phyloP scores from a whole-genome alignment of 306 rosid genomes.

The Glycyrrhiza uralensis region DNA sequence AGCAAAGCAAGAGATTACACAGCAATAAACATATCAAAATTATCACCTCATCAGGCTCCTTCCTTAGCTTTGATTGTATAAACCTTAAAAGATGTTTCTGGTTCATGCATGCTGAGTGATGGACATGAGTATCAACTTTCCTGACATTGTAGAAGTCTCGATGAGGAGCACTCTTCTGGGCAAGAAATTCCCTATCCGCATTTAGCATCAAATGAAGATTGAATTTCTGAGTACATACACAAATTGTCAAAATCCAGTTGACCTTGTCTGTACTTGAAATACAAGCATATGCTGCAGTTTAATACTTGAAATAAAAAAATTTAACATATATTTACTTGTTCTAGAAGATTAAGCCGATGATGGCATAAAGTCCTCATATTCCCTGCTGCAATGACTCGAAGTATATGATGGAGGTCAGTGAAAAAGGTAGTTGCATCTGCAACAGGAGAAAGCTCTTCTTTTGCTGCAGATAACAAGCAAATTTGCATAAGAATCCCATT shows the following conservation, averaged over 20 bases:
- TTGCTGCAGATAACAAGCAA: conserved; percentile 49
- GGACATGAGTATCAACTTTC: conserved; percentile 95
- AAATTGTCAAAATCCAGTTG: conserved; percentile 32
- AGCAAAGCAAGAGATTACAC: background rate
- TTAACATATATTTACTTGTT: conserved; percentile 57
- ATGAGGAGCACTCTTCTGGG: conserved; percentile 96
- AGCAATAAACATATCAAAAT: conserved; percentile 13
- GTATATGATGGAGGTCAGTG: conserved; percentile 93
- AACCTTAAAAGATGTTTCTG: conserved; percentile 92
- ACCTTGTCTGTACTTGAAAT: background rate
- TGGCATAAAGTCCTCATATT: conserved; percentile 93
- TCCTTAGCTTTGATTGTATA: conserved; percentile 92
- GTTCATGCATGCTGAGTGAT: conserved; percentile 98
- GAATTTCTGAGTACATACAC: conserved; percentile 65
- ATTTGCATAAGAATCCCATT: conserved; percentile 13
- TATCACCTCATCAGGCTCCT: conserved; percentile 96
- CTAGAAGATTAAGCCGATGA: conserved; percentile 90
- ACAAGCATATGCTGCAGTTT: conserved; percentile 9
- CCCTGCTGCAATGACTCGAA: conserved; percentile 87
- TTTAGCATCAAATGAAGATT: conserved; percentile 96
- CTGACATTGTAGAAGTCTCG: conserved; percentile 94
- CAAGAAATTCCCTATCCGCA: conserved; percentile 91
- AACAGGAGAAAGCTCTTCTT: conserved; percentile 86
- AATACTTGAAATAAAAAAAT: conserved; percentile 18
- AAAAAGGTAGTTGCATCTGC: conserved; percentile 95